Conservation (phyloP, 495 filamentous ascomycete species). For the Cenococcum geophilum region DNA sequence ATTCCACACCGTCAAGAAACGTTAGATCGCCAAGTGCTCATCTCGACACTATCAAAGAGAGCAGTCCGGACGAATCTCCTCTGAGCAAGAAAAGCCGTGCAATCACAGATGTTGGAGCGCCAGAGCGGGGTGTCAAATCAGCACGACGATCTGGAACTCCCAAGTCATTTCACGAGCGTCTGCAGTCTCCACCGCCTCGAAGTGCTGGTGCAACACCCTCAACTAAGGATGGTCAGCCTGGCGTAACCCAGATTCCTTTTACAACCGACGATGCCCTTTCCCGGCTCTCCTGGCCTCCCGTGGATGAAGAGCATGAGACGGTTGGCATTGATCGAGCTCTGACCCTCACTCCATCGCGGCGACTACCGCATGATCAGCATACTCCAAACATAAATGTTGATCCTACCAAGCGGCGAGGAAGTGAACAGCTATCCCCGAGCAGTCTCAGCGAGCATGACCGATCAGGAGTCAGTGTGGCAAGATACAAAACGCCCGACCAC, state of each 20-base stretch:
- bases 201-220: conserved; percentile 13
- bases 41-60: conserved; percentile 42
- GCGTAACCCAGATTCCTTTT: conserved; percentile 28
- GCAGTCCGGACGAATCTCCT: conserved; percentile 36
- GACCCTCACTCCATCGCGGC: conserved; percentile 28
- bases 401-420: conserved; percentile 29
- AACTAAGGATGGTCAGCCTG: not conserved
- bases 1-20: conserved; percentile 25
- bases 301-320: conserved; percentile 39
- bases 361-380: conserved; percentile 28
- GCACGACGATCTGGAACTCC: conserved; percentile 29
- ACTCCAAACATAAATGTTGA: conserved; percentile 30
- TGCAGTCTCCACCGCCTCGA: conserved; percentile 30
- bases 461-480: conserved; percentile 45
- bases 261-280: conserved; percentile 51
- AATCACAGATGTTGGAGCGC: conserved; percentile 34
- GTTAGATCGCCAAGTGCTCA: conserved; percentile 19
- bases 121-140: conserved; percentile 36
- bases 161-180: conserved; percentile 24
- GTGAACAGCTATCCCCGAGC: conserved; percentile 36
- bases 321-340: conserved; percentile 34
- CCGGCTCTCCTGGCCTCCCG: conserved; percentile 47
- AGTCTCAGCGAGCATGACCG: conserved; percentile 40
- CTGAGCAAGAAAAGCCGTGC: conserved; percentile 38
- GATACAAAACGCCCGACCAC: conserved; percentile 51